Conservation (phyloP, 2,329 filamentous ascomycete genomes). For the Didymella lethalis region DNA sequence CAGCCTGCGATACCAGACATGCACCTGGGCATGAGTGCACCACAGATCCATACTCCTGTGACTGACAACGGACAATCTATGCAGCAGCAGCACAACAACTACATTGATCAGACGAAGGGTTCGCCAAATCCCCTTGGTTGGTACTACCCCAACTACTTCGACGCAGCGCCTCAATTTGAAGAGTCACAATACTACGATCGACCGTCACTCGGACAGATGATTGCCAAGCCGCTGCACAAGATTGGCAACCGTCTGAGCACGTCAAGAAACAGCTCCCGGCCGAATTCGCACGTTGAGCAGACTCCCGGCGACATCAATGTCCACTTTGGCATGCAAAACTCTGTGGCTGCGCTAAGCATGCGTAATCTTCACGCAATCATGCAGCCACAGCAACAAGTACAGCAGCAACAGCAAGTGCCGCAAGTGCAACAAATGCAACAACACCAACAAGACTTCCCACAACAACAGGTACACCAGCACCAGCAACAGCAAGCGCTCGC, state of each 20-base stretch:
- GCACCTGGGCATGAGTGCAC: constrained; percentile 32
- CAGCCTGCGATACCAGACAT: constrained; percentile 42
- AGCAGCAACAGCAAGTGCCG: constrained; percentile 20
- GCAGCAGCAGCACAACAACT: constrained; percentile 32
- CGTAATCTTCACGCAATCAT: constrained; percentile 23
- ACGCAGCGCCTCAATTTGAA: constrained; percentile 45
- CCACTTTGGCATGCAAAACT: constrained; percentile 36
- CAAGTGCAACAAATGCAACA: constrained; percentile 9
- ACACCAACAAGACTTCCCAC: constrained; percentile 32
- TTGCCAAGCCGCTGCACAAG: constrained; percentile 46
- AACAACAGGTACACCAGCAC: constrained; percentile 11
- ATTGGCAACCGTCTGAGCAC: constrained; percentile 40
- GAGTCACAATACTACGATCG: constrained; percentile 49
- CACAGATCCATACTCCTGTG: constrained; percentile 30
- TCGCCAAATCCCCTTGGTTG: constrained; percentile 42
- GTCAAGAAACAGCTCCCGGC: constrained; percentile 37
- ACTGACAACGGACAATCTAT: constrained; percentile 33
- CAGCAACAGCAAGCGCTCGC: constrained; percentile 35
- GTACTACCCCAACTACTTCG: constrained; percentile 49
- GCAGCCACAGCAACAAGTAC: constrained; percentile 25
- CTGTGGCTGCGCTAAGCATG: constrained; percentile 31
- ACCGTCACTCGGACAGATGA: constrained; percentile 46
- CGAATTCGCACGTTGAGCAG: constrained; percentile 35
- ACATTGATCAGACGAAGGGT: constrained; percentile 40
- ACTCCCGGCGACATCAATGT: constrained; percentile 30